Evolutionary conservation across 305 asterid genomes (phyloP).

Genomic region (Fraxinus baroniana): DNA sequence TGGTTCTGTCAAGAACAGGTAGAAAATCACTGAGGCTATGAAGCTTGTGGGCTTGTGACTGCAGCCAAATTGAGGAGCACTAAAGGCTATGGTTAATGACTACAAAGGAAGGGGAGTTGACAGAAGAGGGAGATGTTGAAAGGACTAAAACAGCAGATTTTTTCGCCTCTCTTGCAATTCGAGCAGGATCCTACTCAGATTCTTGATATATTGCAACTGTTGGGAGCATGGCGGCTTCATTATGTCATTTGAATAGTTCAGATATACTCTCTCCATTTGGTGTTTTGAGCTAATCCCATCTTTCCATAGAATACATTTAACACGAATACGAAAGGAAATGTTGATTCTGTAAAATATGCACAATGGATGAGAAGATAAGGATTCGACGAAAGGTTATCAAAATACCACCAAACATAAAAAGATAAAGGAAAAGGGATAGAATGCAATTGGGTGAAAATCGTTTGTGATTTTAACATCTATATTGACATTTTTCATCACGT

Average conservation of each 20-base stretch:
- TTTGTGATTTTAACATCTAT: not conserved
- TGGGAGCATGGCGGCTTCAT: slow-evolving; percentile 72
- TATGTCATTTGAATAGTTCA: not conserved
- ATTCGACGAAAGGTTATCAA: not conserved
- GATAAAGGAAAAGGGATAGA: not conserved
- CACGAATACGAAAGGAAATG: not conserved
- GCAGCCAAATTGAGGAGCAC: slow-evolving; percentile 89
- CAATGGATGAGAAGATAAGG: not conserved
- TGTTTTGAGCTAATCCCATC: slow-evolving; percentile 29
- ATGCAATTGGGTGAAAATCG: not conserved
- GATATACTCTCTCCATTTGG: slow-evolving; percentile 20
- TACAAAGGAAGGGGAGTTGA: slow-evolving; percentile 72
- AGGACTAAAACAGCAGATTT: slow-evolving; percentile 56
- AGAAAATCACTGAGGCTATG: slow-evolving; percentile 96
- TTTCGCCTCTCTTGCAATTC: slow-evolving; percentile 80
- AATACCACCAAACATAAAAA: not conserved
- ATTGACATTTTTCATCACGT: not conserved
- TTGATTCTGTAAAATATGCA: not conserved
- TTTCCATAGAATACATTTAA: not conserved
- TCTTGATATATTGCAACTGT: slow-evolving; percentile 74
- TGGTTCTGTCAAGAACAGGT: slow-evolving; percentile 76
- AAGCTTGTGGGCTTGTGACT: slow-evolving; percentile 88
- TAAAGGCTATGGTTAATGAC: slow-evolving; percentile 88
- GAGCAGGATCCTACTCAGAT: slow-evolving; percentile 91
- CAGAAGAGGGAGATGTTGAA: slow-evolving; percentile 66